Evolutionary conservation across 208 protist species (phyloP).

Genomic region (Porcisia deanei): DNA sequence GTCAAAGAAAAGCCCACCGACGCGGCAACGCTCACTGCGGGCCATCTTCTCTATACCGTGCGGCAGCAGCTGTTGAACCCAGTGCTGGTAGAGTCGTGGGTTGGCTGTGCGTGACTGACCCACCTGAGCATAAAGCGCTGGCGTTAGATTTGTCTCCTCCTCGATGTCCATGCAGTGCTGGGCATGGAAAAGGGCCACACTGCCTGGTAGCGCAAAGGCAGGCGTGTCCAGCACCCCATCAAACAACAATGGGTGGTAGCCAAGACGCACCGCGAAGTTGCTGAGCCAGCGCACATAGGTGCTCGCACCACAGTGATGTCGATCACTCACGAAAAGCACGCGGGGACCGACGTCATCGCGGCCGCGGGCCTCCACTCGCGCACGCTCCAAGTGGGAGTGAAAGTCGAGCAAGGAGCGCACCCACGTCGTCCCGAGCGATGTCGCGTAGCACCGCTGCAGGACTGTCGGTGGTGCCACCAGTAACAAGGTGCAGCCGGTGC

Average conservation of each 20-base stretch:
- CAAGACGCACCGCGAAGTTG: slow-evolving; percentile 61
- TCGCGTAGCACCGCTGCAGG: slow-evolving; percentile 56
- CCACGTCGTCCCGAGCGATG: slow-evolving; percentile 36
- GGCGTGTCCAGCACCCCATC: slow-evolving; percentile 45
- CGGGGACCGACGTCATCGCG: slow-evolving; percentile 49
- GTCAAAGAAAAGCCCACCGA: slow-evolving; percentile 74
- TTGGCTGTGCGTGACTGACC: slow-evolving; percentile 33
- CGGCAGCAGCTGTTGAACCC: slow-evolving; percentile 36
- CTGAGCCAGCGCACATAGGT: slow-evolving; percentile 47
- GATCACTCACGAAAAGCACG: slow-evolving; percentile 62
- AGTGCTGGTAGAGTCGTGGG: slow-evolving; percentile 43
- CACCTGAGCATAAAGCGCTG: slow-evolving; percentile 43
- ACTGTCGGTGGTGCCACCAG: slow-evolving; percentile 40
- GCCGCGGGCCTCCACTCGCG: slow-evolving; percentile 41
- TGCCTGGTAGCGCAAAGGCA: slow-evolving; percentile 42
- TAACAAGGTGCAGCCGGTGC: slow-evolving; percentile 56
- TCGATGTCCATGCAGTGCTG: slow-evolving; percentile 67
- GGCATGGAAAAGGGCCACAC: slow-evolving; percentile 47
- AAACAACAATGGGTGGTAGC: slow-evolving; percentile 68
- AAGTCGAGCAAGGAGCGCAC: slow-evolving; percentile 64
- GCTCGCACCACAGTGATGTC: slow-evolving; percentile 45
- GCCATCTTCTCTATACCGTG: slow-evolving; percentile 47
- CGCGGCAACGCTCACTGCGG: slow-evolving; percentile 58
- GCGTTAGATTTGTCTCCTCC: slow-evolving; percentile 56
- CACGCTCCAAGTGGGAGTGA: slow-evolving; percentile 55